Base-by-base conservation (phyloP, 2,329 filamentous ascomycete species). In the Myriosclerotinia curreyana region DNA sequence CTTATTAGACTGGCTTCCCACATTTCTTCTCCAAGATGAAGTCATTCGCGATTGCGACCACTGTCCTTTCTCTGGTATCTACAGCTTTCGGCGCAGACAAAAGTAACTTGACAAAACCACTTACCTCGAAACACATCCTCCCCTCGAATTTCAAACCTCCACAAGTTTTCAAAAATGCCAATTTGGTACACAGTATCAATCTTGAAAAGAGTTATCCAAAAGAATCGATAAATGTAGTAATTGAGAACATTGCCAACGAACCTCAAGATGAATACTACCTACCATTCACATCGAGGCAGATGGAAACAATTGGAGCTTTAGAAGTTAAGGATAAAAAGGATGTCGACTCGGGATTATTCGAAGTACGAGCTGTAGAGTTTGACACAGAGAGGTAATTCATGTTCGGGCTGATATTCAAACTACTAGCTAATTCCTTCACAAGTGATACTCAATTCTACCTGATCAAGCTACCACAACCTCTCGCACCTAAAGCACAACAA, bases 261-360 rank as follows among this genome's bases (percentile, higher is more conserved):
- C 84, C 92, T 22, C 93, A 98, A 75, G 85, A 86, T 75, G 89
- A 96, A 77, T 99, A 99, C 83, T 98, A 89, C 77, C 74, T 99
- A 61, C 91, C 93, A 4, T 96, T 99, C 75, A 88, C 91, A 64
- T 81, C 87, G 65, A 84, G 88, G 68, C 82, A 91, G 77, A 85
- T 96, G 72, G 83, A 86, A 68, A 87, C 85, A 69, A 80, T 98
- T 67, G 95, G 94, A 69, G 92, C 89, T 48, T 79, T 99, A 65
- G 93, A 98, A 79, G 95, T 93, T 62, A 91, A 89, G 80, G 92
- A 98, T 77, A 95, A 93, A 82, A 96, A 96, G 78, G 85, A 92
- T 69, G 77, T 84, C 44, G 83, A 82, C 61, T 82, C 85, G 69
- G 84, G 83, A 15, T 81, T 83, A 42, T 96, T 97, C 76, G 77